Conservation (phyloP, 2,329 filamentous ascomycete species). For the Fusarium odoratissimum region DNA sequence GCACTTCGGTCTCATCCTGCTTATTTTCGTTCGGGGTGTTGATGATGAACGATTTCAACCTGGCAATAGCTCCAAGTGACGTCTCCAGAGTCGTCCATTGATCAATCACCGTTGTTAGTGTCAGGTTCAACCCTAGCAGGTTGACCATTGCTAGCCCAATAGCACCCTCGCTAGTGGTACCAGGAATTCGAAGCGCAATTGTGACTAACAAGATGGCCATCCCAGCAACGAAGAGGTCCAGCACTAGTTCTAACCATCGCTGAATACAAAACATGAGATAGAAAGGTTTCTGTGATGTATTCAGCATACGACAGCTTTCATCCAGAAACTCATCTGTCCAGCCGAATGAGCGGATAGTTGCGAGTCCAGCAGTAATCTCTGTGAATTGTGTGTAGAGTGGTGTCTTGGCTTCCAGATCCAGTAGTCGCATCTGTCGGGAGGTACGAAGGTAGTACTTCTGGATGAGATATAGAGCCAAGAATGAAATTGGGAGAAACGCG, state of each 20-base stretch:
- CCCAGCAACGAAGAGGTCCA: constrained; percentile 60
- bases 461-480: constrained; percentile 56
- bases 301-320: constrained; percentile 51
- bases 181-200: constrained; percentile 53
- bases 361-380: constrained; percentile 60
- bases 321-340: constrained; percentile 55
- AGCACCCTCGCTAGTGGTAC: constrained; percentile 43
- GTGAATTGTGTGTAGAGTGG: constrained; percentile 64
- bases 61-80: constrained; percentile 49
- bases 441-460: constrained; percentile 64
- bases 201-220: constrained; percentile 59
- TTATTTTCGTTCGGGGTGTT: constrained; percentile 46
- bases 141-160: constrained; percentile 49
- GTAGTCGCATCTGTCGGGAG: constrained; percentile 62
- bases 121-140: constrained; percentile 46
- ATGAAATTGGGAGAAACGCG: constrained; percentile 55
- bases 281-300: constrained; percentile 61
- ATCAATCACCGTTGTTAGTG: constrained; percentile 47
- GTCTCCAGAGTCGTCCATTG: constrained; percentile 54
- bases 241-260: constrained; percentile 60
- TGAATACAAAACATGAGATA: constrained; percentile 63
- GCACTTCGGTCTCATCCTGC: neutral
- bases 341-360: constrained; percentile 62
- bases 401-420: constrained; percentile 63
- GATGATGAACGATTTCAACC: constrained; percentile 49